Evolutionary conservation across 805 yeast species (phyloP).

Genomic region (Metschnikowia peoriensis): DNA sequence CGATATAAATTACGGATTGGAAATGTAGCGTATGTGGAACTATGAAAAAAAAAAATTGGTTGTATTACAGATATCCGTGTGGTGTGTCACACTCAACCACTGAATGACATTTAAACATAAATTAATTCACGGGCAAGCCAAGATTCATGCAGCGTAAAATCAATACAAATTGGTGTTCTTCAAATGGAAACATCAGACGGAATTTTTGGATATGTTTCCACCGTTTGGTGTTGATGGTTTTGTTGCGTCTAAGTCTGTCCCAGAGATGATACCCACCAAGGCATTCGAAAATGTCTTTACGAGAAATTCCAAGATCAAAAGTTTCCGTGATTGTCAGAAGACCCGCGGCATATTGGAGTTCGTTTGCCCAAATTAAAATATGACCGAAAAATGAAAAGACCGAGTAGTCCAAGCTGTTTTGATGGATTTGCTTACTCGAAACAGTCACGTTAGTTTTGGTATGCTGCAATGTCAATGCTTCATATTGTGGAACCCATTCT

Average conservation of each 20-base stretch:
- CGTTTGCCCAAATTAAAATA: conserved; percentile 36
- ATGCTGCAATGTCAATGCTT: conserved; percentile 31
- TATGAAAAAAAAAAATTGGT: background rate
- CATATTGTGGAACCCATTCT: conserved; percentile 28
- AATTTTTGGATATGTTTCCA: conserved; percentile 43
- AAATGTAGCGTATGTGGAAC: background rate
- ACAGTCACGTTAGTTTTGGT: conserved; percentile 34
- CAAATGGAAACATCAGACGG: conserved; percentile 34
- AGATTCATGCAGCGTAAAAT: conserved; percentile 35
- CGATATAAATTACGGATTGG: background rate
- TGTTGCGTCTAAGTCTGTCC: conserved; percentile 35
- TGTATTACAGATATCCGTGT: background rate
- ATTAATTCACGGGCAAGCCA: conserved; percentile 5
- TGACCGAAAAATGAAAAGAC: conserved; percentile 39
- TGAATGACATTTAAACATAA: background rate
- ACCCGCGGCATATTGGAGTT: conserved; percentile 21
- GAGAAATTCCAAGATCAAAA: conserved; percentile 21
- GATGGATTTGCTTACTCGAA: conserved; percentile 33
- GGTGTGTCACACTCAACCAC: no score
- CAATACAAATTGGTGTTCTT: conserved; percentile 40
- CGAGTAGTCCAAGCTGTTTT: conserved; percentile 37
- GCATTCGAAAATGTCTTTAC: conserved; percentile 17
- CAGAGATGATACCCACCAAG: conserved; percentile 42
- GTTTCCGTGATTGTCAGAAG: conserved; percentile 15
- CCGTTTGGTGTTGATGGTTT: conserved; percentile 37